phyloP scores from a whole-genome alignment of 306 rosid genomes.

The Senna siamea region DNA sequence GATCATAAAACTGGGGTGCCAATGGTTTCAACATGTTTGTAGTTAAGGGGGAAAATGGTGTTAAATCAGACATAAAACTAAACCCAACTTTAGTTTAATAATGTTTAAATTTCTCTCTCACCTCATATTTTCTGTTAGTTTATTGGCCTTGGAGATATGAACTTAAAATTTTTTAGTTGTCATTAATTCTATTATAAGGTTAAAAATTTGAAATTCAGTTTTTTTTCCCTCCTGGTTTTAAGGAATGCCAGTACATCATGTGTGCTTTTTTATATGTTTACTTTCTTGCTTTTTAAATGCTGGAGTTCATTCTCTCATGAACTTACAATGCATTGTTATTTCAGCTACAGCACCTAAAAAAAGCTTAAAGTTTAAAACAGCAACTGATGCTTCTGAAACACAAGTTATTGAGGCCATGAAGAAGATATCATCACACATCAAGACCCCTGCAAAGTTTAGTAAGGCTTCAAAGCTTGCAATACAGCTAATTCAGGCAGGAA shows the following conservation, averaged over 20 bases:
- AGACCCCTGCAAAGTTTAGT: conserved; percentile 72
- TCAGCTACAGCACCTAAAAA: conserved; percentile 67
- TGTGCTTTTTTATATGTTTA: conserved; percentile 1
- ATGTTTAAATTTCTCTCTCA: conserved; percentile 2
- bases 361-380: conserved; percentile 81
- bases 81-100: neutral
- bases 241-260: conserved; percentile 11
- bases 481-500: conserved; percentile 88
- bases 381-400: conserved; percentile 82
- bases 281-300: neutral
- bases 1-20: neutral
- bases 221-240: conserved; percentile 12
- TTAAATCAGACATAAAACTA: neutral
- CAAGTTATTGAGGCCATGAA: conserved; percentile 91
- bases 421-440: conserved; percentile 89
- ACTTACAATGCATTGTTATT: conserved; percentile 33
- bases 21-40: neutral
- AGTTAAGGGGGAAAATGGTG: neutral
- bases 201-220: neutral
- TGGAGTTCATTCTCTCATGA: conserved; percentile 23
- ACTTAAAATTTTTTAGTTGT: neutral
- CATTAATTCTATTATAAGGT: too few species aligned
- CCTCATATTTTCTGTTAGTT: neutral
- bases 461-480: conserved; percentile 95
- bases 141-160: neutral